Evolutionary conservation across 768 basidiomycete species (phyloP).

Genomic region (Amanita exitialis): DNA sequence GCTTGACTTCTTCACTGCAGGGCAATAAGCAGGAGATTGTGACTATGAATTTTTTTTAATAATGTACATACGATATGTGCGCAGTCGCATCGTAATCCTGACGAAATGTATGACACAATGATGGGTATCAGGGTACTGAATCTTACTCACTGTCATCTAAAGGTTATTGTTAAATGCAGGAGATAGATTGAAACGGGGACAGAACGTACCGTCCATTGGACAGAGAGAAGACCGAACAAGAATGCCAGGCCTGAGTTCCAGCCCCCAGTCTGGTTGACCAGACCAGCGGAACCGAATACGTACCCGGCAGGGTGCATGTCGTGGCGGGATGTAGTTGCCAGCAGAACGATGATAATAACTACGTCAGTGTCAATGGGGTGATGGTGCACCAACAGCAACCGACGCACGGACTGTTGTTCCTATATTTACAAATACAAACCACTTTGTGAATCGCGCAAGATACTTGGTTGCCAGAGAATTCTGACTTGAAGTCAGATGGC

Average conservation of each 20-base stretch:
- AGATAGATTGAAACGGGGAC: neutral
- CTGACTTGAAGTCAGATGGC: conserved; percentile 14
- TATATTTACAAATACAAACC: conserved; percentile 83
- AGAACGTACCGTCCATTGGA: conserved; percentile 72
- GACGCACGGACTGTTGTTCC: conserved; percentile 59
- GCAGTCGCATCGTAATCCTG: conserved; percentile 77
- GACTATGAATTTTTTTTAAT: conserved; percentile 4
- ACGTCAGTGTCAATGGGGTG: neutral
- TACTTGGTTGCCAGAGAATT: conserved; percentile 70
- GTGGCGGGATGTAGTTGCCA: conserved; percentile 59
- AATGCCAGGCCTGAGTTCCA: conserved; percentile 76
- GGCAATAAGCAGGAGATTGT: conserved; percentile 3
- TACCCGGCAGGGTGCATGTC: conserved; percentile 78
- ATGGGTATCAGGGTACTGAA: neutral
- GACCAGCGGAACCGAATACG: conserved; percentile 68
- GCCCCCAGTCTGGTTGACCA: conserved; percentile 73
- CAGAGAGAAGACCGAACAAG: conserved; percentile 74
- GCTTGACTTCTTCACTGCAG: conserved; percentile 64
- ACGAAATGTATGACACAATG: conserved; percentile 1
- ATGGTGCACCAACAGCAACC: neutral
- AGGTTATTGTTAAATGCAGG: neutral
- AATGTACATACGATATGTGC: conserved; percentile 58
- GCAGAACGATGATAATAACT: conserved; percentile 81
- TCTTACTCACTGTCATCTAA: conserved; percentile 45
- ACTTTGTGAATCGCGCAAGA: conserved; percentile 63